Conservation (phyloP, 1,284 basidiomycete genomes). For the Malassezia japonica region DNA sequence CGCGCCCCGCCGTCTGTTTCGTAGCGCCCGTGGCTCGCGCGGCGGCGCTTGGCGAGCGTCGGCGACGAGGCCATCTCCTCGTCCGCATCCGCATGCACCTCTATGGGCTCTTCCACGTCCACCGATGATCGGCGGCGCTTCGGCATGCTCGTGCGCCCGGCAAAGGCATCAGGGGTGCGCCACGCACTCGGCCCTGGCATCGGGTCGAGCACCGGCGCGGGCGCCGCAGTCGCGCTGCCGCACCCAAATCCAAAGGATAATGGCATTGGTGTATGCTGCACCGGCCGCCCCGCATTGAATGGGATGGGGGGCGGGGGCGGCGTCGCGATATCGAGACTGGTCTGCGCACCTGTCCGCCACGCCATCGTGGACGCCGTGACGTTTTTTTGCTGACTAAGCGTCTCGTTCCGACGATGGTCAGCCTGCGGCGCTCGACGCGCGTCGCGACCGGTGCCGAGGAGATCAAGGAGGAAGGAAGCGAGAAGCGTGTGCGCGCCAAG, state of each 20-base stretch:
- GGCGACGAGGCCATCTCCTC: background rate
- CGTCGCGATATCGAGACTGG: conserved; percentile 1
- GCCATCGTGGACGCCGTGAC: background rate
- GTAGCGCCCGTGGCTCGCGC: background rate
- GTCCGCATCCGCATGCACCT: background rate
- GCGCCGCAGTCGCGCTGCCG: background rate
- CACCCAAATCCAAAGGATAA: conserved; percentile 18
- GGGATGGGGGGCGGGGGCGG: conserved; percentile 14
- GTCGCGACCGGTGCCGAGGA: background rate
- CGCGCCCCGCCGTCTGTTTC: background rate
- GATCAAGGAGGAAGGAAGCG: background rate
- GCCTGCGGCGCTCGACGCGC: conserved; percentile 5
- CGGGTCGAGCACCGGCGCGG: background rate
- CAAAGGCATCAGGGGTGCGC: background rate
- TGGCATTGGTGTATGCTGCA: background rate
- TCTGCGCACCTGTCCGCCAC: background rate
- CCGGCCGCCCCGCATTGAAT: conserved; percentile 2
- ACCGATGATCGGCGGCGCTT: conserved; percentile 13
- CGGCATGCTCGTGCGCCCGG: background rate
- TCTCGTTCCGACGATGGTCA: background rate
- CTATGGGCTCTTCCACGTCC: background rate
- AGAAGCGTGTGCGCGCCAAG: background rate
- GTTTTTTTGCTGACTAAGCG: conserved; percentile 2
- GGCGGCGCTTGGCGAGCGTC: conserved; percentile 8
- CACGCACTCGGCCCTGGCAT: background rate